Conservation (phyloP, 495 filamentous ascomycete species). For the Neurospora tetrasperma region DNA sequence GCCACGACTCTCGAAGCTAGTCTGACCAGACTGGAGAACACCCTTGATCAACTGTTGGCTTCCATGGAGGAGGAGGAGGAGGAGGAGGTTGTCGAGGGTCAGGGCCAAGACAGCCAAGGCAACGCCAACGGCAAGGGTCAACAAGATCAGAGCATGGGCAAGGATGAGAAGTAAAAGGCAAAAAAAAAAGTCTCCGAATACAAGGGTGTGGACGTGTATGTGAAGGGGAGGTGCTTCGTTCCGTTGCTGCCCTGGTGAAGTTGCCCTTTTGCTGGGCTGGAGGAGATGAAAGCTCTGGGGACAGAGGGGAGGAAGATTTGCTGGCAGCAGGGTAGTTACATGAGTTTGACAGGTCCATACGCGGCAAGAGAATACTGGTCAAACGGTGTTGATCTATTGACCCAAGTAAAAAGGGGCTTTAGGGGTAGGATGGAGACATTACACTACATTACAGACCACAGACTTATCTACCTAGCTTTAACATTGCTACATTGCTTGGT, state of each 20-base stretch:
- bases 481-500: neutral
- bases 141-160: neutral
- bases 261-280: neutral
- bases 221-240: neutral
- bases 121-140: neutral
- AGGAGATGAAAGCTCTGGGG: neutral
- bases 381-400: neutral
- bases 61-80: conserved; percentile 6
- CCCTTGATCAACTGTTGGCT: conserved; percentile 43
- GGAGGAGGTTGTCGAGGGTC: neutral
- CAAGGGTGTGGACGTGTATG: neutral
- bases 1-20: conserved; percentile 44
- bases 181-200: neutral
- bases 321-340: neutral
- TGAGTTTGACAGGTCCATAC: neutral
- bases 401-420: neutral
- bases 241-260: neutral
- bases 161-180: neutral
- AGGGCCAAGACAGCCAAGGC: neutral
- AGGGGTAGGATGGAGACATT: neutral
- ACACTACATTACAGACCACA: neutral
- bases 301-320: neutral
- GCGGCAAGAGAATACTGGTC: neutral
- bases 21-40: conserved; percentile 40
- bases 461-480: neutral